These are phyloP conservation scores for Pascua sp. DNA, from an alignment of 1,284 basidiomycete species.

Conservation along the genomic window DNA sequence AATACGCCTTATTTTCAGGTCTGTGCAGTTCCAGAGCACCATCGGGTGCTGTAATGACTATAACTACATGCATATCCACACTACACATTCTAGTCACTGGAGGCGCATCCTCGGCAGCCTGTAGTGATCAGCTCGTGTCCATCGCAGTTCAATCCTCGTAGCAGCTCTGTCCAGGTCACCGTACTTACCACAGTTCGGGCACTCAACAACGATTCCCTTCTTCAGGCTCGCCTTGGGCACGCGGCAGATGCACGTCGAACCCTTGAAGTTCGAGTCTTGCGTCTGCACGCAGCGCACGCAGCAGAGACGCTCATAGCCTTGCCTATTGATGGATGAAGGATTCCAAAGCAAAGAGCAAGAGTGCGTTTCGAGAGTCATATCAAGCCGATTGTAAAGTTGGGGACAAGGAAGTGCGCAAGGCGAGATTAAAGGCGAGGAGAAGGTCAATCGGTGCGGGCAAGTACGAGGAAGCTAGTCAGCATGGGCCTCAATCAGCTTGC, in stretches of 20 bases:
- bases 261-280: constrained; percentile 98
- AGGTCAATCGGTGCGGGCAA: background rate
- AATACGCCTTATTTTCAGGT: too few species aligned
- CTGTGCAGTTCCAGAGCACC: too few species aligned
- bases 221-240: constrained; percentile 93
- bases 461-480: background rate
- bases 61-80: constrained; percentile 5
- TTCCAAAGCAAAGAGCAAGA: background rate
- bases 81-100: constrained; percentile 3
- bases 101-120: constrained; percentile 11
- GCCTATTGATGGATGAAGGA: constrained; percentile 26
- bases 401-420: background rate
- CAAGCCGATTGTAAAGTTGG: background rate
- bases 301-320: constrained; percentile 97
- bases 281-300: constrained; percentile 97
- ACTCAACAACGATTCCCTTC: constrained; percentile 90
- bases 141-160: constrained; percentile 67
- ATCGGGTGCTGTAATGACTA: background rate
- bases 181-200: constrained; percentile 85
- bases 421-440: too few species aligned
- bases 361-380: background rate
- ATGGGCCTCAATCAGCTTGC: background rate
- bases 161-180: constrained; percentile 73
- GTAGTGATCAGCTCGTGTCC: constrained; percentile 34
- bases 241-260: constrained; percentile 97